Percentiles rank a stretch among this genome's conserved stretches.
Evolutionary conservation across 768 basidiomycete genomes (phyloP).

Genomic region (Gautieria morchelliformis): DNA sequence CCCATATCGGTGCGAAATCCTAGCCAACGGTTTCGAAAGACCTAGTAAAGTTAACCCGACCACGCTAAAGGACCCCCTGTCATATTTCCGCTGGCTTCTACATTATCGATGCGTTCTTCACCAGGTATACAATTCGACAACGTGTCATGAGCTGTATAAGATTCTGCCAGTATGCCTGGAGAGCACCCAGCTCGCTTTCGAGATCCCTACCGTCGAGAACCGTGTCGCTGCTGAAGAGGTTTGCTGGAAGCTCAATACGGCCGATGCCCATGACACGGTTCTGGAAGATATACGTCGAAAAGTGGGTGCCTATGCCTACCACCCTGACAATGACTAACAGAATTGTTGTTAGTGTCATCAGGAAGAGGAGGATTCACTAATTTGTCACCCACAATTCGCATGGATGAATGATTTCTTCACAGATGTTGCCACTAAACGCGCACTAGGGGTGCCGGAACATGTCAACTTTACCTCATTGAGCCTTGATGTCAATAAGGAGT

Average conservation of each 20-base stretch:
- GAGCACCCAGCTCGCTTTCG: not conserved
- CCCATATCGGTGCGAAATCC: slow-evolving; percentile 11
- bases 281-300: slow-evolving; percentile 1
- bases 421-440: not conserved
- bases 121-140: slow-evolving; percentile 23
- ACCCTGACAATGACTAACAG: not conserved
- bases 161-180: slow-evolving; percentile 20
- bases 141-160: slow-evolving; percentile 17
- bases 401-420: slow-evolving; percentile 14
- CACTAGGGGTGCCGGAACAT: slow-evolving; percentile 8
- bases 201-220: slow-evolving; percentile 4
- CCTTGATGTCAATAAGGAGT: not conserved
- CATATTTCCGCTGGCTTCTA: slow-evolving; percentile 22
- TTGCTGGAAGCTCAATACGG: slow-evolving; percentile 7
- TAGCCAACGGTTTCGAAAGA: not conserved
- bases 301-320: not conserved
- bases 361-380: not conserved
- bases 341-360: not conserved
- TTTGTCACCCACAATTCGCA: slow-evolving; percentile 15
- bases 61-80: slow-evolving; percentile 17
- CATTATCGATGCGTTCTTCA: slow-evolving; percentile 19
- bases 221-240: slow-evolving; percentile 1
- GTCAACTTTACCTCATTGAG: not conserved
- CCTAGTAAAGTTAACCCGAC: not conserved
- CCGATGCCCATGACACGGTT: slow-evolving; percentile 13